A percentile compares a stretch with the other conserved stretches of the same genome.
phyloP scores from a whole-genome alignment of 495 filamentous ascomycete species.

The Talaromyces stipitatus region DNA sequence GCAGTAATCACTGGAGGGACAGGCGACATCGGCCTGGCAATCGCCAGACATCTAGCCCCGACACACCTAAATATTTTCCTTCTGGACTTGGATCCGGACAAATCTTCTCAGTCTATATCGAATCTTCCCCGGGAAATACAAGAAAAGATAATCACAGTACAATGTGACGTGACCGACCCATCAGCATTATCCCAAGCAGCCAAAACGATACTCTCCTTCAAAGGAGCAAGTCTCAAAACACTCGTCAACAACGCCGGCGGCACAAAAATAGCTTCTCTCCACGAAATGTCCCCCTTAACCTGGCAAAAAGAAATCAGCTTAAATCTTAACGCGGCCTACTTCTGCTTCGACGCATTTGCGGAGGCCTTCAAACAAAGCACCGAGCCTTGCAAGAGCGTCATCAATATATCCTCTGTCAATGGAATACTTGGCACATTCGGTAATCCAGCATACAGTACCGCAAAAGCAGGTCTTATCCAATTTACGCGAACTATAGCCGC shows the following conservation, averaged over 20 bases:
- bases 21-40: not conserved
- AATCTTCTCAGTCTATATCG: not conserved
- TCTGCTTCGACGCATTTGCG: conserved; percentile 1
- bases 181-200: not conserved
- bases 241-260: conserved; percentile 2
- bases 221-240: not conserved
- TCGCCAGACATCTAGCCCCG: not conserved
- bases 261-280: not conserved
- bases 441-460: conserved; percentile 2
- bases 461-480: conserved; percentile 2
- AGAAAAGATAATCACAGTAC: not conserved
- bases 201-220: not conserved
- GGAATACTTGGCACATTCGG: conserved; percentile 1
- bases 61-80: not conserved
- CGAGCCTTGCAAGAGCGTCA: not conserved
- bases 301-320: not conserved
- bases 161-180: conserved; percentile 1
- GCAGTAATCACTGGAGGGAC: not conserved
- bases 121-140: not conserved
- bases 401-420: not conserved
- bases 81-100: not conserved
- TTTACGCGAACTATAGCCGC: not conserved
- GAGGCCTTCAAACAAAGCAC: not conserved
- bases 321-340: not conserved
- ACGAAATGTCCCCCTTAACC: not conserved